Percentiles rank a stretch among this genome's conserved stretches.
Evolutionary conservation across 106 monocot genomes (phyloP).

Genomic region (Dendrobium huoshanense): DNA sequence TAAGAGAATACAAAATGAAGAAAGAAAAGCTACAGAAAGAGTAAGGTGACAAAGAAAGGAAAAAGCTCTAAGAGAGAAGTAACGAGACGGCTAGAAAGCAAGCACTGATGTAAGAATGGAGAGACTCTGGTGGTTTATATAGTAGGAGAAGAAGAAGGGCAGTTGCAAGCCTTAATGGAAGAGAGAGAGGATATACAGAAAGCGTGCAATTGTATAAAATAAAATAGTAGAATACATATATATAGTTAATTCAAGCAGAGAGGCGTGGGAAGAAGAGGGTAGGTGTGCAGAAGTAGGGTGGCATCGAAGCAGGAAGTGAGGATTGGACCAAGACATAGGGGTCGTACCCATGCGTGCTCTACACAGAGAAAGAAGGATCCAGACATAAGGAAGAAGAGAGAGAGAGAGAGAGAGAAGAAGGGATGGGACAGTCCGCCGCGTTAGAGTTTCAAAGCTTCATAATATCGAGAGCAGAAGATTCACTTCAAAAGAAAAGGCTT

Average conservation of each 20-base stretch:
- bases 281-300: slow-evolving; percentile 6
- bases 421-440: slow-evolving; percentile 1
- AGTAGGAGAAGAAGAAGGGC: neutral
- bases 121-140: neutral
- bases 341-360: neutral
- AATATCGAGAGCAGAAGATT: slow-evolving; percentile 7
- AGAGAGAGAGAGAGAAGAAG: neutral
- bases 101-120: neutral
- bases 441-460: slow-evolving; percentile 1
- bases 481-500: neutral
- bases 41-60: neutral
- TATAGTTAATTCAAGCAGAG: neutral
- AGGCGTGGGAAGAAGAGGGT: neutral
- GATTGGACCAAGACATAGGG: slow-evolving; percentile 4
- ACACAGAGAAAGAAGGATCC: too few species aligned
- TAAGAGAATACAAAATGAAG: too few species aligned
- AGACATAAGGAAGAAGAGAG: too few species aligned
- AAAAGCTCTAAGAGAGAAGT: neutral
- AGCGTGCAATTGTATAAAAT: neutral
- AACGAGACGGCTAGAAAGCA: neutral
- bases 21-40: too few species aligned
- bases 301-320: slow-evolving; percentile 5
- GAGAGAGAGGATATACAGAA: neutral
- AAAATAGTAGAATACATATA: neutral
- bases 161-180: neutral